A percentile compares a stretch with the other conserved stretches of the same genome.
Evolutionary conservation across 371 early-diverging fungal species (phyloP).

Genomic region (Rhizopus arrhizus): DNA sequence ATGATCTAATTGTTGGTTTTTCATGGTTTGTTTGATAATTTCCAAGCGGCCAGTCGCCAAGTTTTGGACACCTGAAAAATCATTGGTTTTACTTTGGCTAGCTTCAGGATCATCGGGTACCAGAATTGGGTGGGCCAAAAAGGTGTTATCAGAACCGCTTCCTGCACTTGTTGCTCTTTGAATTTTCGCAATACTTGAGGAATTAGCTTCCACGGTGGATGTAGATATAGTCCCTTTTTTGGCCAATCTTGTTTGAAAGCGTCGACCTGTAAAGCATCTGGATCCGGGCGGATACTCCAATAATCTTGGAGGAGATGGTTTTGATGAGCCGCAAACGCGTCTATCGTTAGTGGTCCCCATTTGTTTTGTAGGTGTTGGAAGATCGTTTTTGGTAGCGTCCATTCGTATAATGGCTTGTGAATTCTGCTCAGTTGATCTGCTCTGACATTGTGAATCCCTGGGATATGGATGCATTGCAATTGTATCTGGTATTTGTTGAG

Average conservation of each 20-base stretch:
- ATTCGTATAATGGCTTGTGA: slow-evolving; percentile 22
- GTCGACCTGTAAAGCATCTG: background rate
- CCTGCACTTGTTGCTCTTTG: background rate
- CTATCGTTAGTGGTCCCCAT: slow-evolving; percentile 10
- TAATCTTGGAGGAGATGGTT: background rate
- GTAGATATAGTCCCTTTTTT: background rate
- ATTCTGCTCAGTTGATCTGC: slow-evolving; percentile 12
- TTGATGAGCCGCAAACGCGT: background rate
- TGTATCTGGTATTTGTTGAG: slow-evolving; percentile 10
- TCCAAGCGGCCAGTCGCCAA: slow-evolving; percentile 2
- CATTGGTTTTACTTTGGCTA: background rate
- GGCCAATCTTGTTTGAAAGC: slow-evolving; percentile 7
- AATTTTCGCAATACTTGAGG: background rate
- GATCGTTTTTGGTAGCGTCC: slow-evolving; percentile 1
- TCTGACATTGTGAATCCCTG: slow-evolving; percentile 6
- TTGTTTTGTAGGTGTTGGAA: slow-evolving; percentile 2
- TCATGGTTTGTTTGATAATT: background rate
- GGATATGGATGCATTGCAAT: slow-evolving; percentile 16
- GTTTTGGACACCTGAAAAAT: background rate
- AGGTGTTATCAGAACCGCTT: slow-evolving; percentile 3
- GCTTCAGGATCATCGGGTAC: background rate
- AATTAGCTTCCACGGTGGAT: slow-evolving; percentile 7
- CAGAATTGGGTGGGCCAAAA: slow-evolving; percentile 6
- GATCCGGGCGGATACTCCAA: background rate
- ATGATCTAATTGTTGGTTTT: background rate